These are phyloP conservation scores for Dalechampia spathulata DNA, from an alignment of 441 rosid genomes.

Conservation along the genomic window DNA sequence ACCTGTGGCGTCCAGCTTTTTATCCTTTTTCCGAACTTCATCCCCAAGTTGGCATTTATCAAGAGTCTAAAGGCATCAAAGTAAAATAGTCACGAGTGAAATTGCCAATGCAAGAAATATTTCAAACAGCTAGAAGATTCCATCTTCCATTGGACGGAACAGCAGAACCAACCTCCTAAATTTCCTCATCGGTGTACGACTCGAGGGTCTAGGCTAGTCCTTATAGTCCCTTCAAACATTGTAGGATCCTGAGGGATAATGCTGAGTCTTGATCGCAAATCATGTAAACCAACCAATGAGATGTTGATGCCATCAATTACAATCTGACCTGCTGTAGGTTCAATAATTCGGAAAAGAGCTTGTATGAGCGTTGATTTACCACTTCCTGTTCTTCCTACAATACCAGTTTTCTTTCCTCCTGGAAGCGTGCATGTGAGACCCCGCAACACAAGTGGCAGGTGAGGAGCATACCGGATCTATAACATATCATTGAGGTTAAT, in stretches of 20 bases:
- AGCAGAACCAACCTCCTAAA: conserved; percentile 77
- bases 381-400: too few relatives aligned
- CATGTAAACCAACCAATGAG: conserved; percentile 71
- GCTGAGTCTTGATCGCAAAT: conserved; percentile 71
- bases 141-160: too few relatives aligned
- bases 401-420: conserved; percentile 87
- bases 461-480: conserved; percentile 81
- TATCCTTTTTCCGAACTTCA: conserved; percentile 73
- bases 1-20: conserved; percentile 67
- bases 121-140: too few relatives aligned
- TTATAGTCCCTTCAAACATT: conserved; percentile 85
- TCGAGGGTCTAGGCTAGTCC: conserved; percentile 92
- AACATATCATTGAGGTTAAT: not conserved
- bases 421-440: conserved; percentile 72
- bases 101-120: too few relatives aligned
- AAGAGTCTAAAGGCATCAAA: too few relatives aligned
- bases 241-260: too few relatives aligned
- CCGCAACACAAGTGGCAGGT: conserved; percentile 76
- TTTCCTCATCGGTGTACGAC: conserved; percentile 67
- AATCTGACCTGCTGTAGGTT: conserved; percentile 63
- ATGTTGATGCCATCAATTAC: conserved; percentile 67
- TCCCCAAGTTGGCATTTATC: conserved; percentile 89
- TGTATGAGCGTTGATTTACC: conserved; percentile 94
- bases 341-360: conserved; percentile 77
- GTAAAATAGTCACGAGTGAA: too few relatives aligned